phyloP scores from a whole-genome alignment of 495 filamentous ascomycete species.

The Aspergillus ostianus region DNA sequence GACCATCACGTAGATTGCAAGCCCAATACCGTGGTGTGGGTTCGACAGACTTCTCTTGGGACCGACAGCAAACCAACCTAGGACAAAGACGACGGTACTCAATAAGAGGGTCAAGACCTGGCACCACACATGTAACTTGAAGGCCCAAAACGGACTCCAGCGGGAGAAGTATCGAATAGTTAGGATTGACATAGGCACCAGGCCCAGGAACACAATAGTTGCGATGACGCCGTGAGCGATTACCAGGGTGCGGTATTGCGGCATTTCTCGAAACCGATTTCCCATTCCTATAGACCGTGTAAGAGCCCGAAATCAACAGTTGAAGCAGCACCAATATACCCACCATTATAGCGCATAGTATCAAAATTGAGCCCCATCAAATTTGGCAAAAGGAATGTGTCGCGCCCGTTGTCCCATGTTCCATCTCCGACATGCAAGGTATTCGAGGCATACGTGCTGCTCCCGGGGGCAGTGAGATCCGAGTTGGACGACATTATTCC shows the following conservation, averaged over 20 bases:
- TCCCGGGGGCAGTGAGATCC: slow-evolving; percentile 70
- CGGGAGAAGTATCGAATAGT: slow-evolving; percentile 71
- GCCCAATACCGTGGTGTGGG: slow-evolving; percentile 91
- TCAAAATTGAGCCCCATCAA: slow-evolving; percentile 83
- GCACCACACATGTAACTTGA: slow-evolving; percentile 81
- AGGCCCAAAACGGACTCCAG: slow-evolving; percentile 59
- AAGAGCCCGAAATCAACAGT: neutral
- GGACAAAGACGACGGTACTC: slow-evolving; percentile 68
- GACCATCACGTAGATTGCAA: slow-evolving; percentile 83
- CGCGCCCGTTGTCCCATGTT: slow-evolving; percentile 81
- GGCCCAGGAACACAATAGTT: slow-evolving; percentile 80
- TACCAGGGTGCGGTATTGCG: slow-evolving; percentile 76
- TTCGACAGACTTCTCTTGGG: slow-evolving; percentile 77
- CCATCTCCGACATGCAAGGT: slow-evolving; percentile 87
- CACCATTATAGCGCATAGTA: slow-evolving; percentile 96
- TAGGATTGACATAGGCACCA: slow-evolving; percentile 78
- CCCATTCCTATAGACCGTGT: slow-evolving; percentile 70
- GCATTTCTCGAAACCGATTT: slow-evolving; percentile 75
- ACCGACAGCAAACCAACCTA: slow-evolving; percentile 80
- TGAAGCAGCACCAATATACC: slow-evolving; percentile 17
- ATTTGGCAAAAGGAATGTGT: slow-evolving; percentile 87
- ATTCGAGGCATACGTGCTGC: slow-evolving; percentile 77
- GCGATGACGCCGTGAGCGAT: slow-evolving; percentile 82
- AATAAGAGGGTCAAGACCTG: slow-evolving; percentile 76
- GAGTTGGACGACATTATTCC: slow-evolving; percentile 43